Percentiles rank a stretch among this genome's conserved stretches.
These are phyloP conservation scores for Claviceps maximensis DNA, from an alignment of 2,329 filamentous ascomycete genomes.

Conservation along the genomic window DNA sequence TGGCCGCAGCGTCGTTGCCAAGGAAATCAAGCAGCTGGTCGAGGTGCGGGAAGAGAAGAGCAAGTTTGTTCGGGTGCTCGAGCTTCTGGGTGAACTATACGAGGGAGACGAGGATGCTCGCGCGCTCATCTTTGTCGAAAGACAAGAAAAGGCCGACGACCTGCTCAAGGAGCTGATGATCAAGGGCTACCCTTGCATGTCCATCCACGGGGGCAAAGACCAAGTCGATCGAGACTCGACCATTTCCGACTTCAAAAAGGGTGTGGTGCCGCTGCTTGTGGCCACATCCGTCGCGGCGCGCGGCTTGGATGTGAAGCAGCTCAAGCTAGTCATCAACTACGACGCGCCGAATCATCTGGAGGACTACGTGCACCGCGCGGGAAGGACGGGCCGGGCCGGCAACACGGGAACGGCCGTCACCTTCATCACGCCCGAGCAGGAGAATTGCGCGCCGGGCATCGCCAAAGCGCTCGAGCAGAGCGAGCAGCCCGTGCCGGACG, in stretches of 20 bases:
- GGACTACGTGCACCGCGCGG: constrained; percentile 90
- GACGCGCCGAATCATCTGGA: constrained; percentile 89
- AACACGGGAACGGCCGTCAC: constrained; percentile 93
- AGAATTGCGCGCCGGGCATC: constrained; percentile 78
- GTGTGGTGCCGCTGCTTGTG: constrained; percentile 77
- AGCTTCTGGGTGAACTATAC: constrained; percentile 78
- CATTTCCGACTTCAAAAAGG: constrained; percentile 86
- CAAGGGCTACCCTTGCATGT: constrained; percentile 83
- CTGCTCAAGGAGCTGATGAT: constrained; percentile 64
- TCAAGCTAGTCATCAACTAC: constrained; percentile 93
- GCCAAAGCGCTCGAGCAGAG: constrained; percentile 88
- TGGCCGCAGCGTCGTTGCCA: constrained; percentile 73
- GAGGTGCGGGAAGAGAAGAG: constrained; percentile 70
- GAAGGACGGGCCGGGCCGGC: constrained; percentile 85
- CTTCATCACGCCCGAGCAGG: constrained; percentile 82
- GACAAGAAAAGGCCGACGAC: constrained; percentile 79
- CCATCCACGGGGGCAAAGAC: constrained; percentile 87
- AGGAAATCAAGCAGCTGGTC: constrained; percentile 86
- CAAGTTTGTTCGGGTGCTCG: constrained; percentile 74
- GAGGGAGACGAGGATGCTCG: constrained; percentile 80
- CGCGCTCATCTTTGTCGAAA: constrained; percentile 80
- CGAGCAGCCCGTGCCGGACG: constrained; percentile 67
- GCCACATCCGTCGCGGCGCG: constrained; percentile 92
- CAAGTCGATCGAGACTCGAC: constrained; percentile 88
- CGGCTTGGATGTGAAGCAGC: constrained; percentile 87